A percentile compares a stretch with the other conserved stretches of the same genome.
Evolutionary conservation across 176 grass and related monocot genomes (phyloP).

Genomic region (Hsuehochloa calcarea): DNA sequence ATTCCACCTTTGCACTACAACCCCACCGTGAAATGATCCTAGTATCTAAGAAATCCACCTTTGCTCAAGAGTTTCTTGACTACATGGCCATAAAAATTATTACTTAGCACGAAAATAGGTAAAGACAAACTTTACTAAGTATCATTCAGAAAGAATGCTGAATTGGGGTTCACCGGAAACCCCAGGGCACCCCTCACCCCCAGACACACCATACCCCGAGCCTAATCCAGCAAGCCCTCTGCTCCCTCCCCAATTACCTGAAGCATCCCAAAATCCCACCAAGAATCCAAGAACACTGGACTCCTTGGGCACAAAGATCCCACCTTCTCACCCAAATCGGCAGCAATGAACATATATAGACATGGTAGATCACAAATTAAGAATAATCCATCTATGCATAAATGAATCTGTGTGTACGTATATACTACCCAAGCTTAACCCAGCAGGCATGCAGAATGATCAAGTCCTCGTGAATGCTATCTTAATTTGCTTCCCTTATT

Average conservation of each 20-base stretch:
- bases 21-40: background rate
- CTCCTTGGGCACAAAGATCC: background rate
- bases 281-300: background rate
- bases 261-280: background rate
- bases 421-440: background rate
- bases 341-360: background rate
- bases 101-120: no score
- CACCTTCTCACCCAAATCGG: background rate
- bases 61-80: background rate
- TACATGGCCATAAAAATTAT: background rate
- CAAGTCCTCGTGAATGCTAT: background rate
- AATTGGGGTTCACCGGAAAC: constrained; percentile 4
- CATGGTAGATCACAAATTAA: background rate
- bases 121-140: no score
- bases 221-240: background rate
- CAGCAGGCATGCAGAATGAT: background rate
- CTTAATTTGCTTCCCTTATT: background rate
- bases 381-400: background rate
- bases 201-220: background rate
- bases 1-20: background rate
- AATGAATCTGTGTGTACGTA: background rate
- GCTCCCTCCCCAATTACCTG: background rate
- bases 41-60: background rate
- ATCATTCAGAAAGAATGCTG: background rate
- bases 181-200: background rate